Base-by-base conservation (phyloP, 495 filamentous ascomycete genomes). In the Annulohypoxylon stygium region DNA sequence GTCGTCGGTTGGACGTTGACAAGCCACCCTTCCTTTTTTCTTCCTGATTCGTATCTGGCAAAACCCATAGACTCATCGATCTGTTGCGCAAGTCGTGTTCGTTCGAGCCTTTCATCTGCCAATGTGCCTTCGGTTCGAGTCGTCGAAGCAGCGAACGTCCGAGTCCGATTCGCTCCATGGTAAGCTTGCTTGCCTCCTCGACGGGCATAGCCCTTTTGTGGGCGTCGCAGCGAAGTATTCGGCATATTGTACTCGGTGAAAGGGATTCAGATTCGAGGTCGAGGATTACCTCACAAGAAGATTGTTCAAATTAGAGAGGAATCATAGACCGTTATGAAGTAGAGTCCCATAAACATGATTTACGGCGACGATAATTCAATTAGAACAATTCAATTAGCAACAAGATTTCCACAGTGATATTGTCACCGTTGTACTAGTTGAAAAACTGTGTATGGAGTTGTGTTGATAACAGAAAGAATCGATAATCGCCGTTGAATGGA, bases 11-110 rank as follows among this genome's bases (percentile, higher is more conserved):
- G 93, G 85, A 98, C 93, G 76, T 98, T 98, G 62, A 93, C 93
- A 16, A 99, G 87, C 96, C 96, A 99, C 59, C 96, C 96, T 48
- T 92, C 88, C 67, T 89, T 92, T 79, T 90, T 92, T 79, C 91
- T 90, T 57, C 96, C 97, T 14, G 93, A 89, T 54, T 99, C 96
- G 76, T 94, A 98, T 43, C 96, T 91, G 18, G 90, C 88, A 79
- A 99, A 99, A 20, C 95, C 96, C 88, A 97, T 93, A 33, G 87
- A 85, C 79, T 99, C 96, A 83, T 98, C 96, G 78, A 99, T 99
- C 71, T 87, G 86, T 81, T 97, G 90, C 30, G 93, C 94, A 54
- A 97, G 89, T 34, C 89, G 89, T 53, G 90, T 90, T 25, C 93
- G 89, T 83, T 98, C 94, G 80, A 92, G 85, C 79, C 92, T 97